Base-by-base conservation (phyloP, 2,329 filamentous ascomycete genomes). In the Blastomyces gilchristii region DNA sequence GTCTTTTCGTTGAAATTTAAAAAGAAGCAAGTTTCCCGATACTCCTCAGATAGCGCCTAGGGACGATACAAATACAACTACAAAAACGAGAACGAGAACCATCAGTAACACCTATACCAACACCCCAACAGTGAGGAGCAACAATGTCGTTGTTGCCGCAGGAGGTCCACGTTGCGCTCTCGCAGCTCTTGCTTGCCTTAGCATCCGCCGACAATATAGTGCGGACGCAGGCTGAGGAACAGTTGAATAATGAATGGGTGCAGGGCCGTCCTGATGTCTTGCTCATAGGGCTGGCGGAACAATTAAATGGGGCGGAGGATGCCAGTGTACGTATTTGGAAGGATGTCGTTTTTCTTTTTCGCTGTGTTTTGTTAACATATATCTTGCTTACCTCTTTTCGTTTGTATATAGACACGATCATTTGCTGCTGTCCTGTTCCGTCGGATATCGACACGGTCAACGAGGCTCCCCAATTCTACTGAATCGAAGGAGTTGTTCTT, bases 381-480 rank as follows among this genome's bases (percentile, higher is more conserved):
- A 7, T 39, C 22, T 62, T 62, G 34, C 28, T 58, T 58, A 39
- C 28, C n/a, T 31, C n/a, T 39, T 64, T 65, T 68, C 60, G 69
- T 68, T 61, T 64, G 63, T 43, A 34, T 41, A 65, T 71, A 96
- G 92, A 88, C 87, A 65, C 89, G 94, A 71, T 90, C 92, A 18
- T 99, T 96, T 74, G 87, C 91, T 62, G 90, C 94, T 62, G 91
- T 99, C 56, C 87, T 99, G 67, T 97, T 99, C 79, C 87, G 94
- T 71, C 87, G 92, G 73, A 95, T 97, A 78, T 86, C 94, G 58
- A 92, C 89, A 64, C 96, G 95, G 77, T 88, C 89, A 58, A 85
- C 88, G 70, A 97, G 96, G 80, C 84, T 85, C 66, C 75, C 79
- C 63, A 81, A 83, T 4, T 83, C 85, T 7, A 58, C 85, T 66